phyloP scores from a whole-genome alignment of 2,329 filamentous ascomycete genomes.

The Fusarium torreyae region DNA sequence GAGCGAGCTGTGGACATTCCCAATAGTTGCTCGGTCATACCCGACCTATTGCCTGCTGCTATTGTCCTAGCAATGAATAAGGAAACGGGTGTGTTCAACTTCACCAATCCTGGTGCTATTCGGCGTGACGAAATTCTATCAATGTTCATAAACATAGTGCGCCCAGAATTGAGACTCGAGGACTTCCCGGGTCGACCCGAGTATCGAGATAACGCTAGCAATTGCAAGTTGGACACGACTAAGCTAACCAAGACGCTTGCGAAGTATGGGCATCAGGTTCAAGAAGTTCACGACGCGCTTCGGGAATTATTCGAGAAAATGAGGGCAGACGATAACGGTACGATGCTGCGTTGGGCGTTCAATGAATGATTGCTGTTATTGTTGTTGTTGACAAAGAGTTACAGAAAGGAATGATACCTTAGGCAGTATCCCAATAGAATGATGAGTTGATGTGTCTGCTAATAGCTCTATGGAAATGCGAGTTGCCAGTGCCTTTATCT shows the following conservation, averaged over 20 bases:
- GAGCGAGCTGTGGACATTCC: constrained; percentile 76
- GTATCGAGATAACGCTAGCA: constrained; percentile 71
- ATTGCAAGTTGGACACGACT: constrained; percentile 74
- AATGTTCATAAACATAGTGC: constrained; percentile 74
- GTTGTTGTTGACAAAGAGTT: too few relatives aligned
- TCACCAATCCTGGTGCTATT: constrained; percentile 78
- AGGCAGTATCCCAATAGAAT: background rate
- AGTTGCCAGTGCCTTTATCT: too few relatives aligned
- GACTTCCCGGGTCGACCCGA: constrained; percentile 77
- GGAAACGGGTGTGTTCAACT: constrained; percentile 77
- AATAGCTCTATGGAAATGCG: too few relatives aligned
- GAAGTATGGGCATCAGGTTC: constrained; percentile 71
- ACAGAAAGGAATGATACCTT: too few relatives aligned
- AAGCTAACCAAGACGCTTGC: constrained; percentile 73
- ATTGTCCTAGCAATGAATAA: constrained; percentile 72
- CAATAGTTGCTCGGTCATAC: constrained; percentile 77
- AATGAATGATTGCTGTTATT: too few relatives aligned
- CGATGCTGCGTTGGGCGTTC: too few relatives aligned
- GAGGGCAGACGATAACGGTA: too few relatives aligned
- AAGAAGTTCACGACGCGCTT: constrained; percentile 75
- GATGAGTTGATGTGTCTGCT: too few relatives aligned
- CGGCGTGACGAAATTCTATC: constrained; percentile 77
- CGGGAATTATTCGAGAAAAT: constrained; percentile 23
- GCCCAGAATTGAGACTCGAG: constrained; percentile 72
- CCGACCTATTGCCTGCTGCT: constrained; percentile 74